A percentile compares a stretch with the other conserved stretches of the same genome.
Evolutionary conservation across 768 basidiomycete genomes (phyloP).

Genomic region (Rhodotorula taiwanensis): DNA sequence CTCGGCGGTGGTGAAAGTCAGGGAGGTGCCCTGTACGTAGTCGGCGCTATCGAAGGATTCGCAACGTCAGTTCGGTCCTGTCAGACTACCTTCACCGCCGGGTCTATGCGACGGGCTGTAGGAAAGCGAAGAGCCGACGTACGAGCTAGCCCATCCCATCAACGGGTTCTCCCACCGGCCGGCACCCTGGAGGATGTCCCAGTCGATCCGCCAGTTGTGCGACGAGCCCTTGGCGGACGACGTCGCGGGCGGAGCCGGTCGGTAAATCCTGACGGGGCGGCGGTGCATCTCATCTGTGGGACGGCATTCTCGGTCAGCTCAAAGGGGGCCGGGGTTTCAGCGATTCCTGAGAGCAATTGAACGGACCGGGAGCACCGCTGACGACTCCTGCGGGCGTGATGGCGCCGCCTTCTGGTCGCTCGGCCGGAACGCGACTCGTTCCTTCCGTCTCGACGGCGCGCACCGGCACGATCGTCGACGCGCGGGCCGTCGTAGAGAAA

Average conservation of each 20-base stretch:
- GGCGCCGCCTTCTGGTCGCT: constrained; percentile 23
- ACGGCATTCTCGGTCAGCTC: background rate
- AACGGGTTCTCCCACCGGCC: constrained; percentile 97
- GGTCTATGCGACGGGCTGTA: no score
- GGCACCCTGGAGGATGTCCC: constrained; percentile 77
- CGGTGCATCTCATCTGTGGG: constrained; percentile 68
- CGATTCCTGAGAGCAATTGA: no score
- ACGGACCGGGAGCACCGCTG: constrained; percentile 31
- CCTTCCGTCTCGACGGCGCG: constrained; percentile 11
- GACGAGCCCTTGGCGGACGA: constrained; percentile 82
- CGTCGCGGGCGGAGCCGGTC: constrained; percentile 80
- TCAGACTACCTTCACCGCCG: no score
- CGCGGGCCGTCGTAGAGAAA: constrained; percentile 3
- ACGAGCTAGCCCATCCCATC: constrained; percentile 97
- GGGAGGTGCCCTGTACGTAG: constrained; percentile 35
- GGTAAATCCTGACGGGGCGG: constrained; percentile 82
- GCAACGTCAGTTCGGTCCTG: no score
- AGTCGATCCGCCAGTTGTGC: constrained; percentile 88
- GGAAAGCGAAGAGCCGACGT: constrained; percentile 45
- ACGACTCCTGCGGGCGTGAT: constrained; percentile 35
- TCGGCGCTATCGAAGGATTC: no score
- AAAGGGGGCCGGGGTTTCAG: background rate
- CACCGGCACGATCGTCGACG: constrained; percentile 2
- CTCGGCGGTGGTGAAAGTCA: constrained; percentile 48
- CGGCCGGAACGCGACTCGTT: constrained; percentile 14